phyloP scores from a whole-genome alignment of 768 basidiomycete species.

The Sporobolomyces roseus region DNA sequence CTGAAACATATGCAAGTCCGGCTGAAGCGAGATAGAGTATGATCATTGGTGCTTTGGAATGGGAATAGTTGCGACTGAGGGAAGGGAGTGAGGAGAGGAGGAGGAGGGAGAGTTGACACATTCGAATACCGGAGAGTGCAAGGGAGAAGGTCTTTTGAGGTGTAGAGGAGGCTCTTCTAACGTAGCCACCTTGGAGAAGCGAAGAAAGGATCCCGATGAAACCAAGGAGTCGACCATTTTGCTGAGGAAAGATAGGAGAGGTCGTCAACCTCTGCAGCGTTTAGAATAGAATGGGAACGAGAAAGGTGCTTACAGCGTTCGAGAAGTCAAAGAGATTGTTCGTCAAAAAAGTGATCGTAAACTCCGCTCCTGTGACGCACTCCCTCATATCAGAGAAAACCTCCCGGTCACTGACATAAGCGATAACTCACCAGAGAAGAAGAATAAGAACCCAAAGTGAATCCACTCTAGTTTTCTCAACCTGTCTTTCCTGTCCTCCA shows the following conservation, averaged over 20 bases:
- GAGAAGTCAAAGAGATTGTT: slow-evolving; percentile 66
- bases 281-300: no score
- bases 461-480: slow-evolving; percentile 56
- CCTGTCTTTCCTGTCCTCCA: slow-evolving; percentile 20
- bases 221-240: slow-evolving; percentile 77
- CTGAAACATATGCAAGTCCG: slow-evolving; percentile 86
- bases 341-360: slow-evolving; percentile 91
- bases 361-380: slow-evolving; percentile 67
- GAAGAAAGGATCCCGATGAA: slow-evolving; percentile 80
- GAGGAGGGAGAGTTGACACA: slow-evolving; percentile 66
- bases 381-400: background rate
- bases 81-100: slow-evolving; percentile 69
- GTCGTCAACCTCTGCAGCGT: no score
- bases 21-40: slow-evolving; percentile 61
- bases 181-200: slow-evolving; percentile 83
- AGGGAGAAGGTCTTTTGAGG: slow-evolving; percentile 74
- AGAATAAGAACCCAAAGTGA: slow-evolving; percentile 78
- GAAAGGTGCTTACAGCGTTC: slow-evolving; percentile 18
- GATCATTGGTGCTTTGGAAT: slow-evolving; percentile 44
- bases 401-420: background rate
- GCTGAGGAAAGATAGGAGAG: slow-evolving; percentile 43
- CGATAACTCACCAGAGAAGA: slow-evolving; percentile 65
- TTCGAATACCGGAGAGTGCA: slow-evolving; percentile 72
- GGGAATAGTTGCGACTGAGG: slow-evolving; percentile 56
- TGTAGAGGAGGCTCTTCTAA: slow-evolving; percentile 66